Base-by-base conservation (phyloP, 305 asterid species). In the Fraxinus greggii region DNA sequence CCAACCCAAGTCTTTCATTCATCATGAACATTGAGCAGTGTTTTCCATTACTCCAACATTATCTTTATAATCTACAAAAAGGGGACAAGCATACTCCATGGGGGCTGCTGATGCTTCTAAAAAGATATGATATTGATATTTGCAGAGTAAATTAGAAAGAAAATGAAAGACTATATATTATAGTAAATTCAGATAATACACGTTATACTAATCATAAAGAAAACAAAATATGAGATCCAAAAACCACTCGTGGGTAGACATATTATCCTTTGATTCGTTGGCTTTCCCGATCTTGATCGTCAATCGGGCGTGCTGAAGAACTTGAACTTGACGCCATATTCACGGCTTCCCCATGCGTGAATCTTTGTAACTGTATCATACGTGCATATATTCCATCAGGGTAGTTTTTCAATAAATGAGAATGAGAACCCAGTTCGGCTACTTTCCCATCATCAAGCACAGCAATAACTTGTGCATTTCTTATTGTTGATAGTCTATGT, bases 381-480 rank as follows among this genome's bases (percentile, higher is more conserved):
- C 98, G 87, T 0, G 97, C 95, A 65, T 97, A 97, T 15, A 92
- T 88, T 0, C 99, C 99, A 26, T 97, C 98, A 0, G 96, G 88
- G 61, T 86, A 76, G 86, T 90, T 91, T 84, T 94, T 97, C 93
- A 95, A 48, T 40, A 97, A 89, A 85, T 93, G 98, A 3, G 98
- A 91, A 82, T 94, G 98, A 3, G 98, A 92, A 4, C 99, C 99
- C 72, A 93, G 98, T 63, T 97, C 98, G 0, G 97, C 94, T 54
- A 97, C 98, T 88, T 92, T 95, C 63, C 98, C 99, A 1, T 97
- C 99, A 12, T 97, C 98, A 1, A 97, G 92, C 35, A 97, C 99
- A 0, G 98, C 97, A 12, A 97, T 97, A 5, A 90, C 92, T 15
- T 94, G 95, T 0, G 99, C 99, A 73, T 86, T 93, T 82, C 95